Base-by-base conservation (phyloP, 306 rosid species). In the Rubus parviflorus region DNA sequence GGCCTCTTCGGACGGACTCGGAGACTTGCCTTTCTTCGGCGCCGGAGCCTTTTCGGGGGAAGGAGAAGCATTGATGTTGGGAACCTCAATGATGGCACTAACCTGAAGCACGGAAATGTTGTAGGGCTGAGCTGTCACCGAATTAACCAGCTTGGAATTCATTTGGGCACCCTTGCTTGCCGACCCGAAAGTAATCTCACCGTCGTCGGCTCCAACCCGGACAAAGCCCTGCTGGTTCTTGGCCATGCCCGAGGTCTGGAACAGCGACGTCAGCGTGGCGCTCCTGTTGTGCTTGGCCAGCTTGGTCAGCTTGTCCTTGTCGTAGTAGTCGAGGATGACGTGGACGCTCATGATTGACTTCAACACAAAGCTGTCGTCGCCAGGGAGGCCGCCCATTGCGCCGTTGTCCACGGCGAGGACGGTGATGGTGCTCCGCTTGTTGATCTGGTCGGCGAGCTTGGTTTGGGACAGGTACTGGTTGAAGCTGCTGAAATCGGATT, bases 21-120 rank as follows among this genome's bases (percentile, higher is more conserved):
- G 63, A 20, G 63, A 13, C 41, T 60, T 30, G 8, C 19, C 41
- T 16, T 13, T 60, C 43, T 25, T 38, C 42, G 67, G 45, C 0
- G 79, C 40, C 6, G 69, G 69, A 64, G 69, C 69, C 69, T 4
- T 64, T 19, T 35, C 8, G 12, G 68, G 13, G 19, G 38, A 60
- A 4, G 73, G 52, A 11, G 1, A 1, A 8, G 82, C n/a, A 12
- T 81, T 91, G 19, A 85, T 30, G 17, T 90, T 83, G 2, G 88
- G 89, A 16, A 85, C 37, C 0, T 73, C 41, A 3, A 93, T 83
- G 6, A 77, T 67, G 37, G 80, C 25, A 15, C 86, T 7, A 22
- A 93, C 77, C 58, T 93, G 83, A 13, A 91, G 82, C 10, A 93
- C 80, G 16, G 93, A 87, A 73, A 93, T 63, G 54, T 84, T 87